Evolutionary conservation across 2,329 filamentous ascomycete genomes (phyloP).

Genomic region (Colletotrichum filicis): DNA sequence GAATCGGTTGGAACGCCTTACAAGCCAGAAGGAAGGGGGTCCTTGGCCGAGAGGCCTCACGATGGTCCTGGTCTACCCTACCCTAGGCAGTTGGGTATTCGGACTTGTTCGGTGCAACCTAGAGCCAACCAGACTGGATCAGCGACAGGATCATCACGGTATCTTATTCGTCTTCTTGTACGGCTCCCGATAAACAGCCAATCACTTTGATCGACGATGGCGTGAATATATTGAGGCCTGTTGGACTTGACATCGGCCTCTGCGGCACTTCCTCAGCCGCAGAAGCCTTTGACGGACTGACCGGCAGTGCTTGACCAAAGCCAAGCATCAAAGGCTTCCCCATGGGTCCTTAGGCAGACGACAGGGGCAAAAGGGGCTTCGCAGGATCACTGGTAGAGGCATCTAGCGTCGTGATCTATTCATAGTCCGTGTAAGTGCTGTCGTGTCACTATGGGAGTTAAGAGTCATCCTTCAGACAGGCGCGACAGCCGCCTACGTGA

Average conservation of each 20-base stretch:
- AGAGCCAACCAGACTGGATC: neutral
- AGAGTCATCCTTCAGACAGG: neutral
- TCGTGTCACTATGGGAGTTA: neutral
- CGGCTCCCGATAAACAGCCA: neutral
- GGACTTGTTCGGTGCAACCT: neutral
- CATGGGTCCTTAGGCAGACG: neutral
- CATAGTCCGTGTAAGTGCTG: neutral
- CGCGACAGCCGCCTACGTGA: slow-evolving; percentile 1
- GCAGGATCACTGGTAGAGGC: neutral
- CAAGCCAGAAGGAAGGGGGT: neutral
- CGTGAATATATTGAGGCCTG: neutral
- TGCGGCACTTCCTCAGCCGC: slow-evolving; percentile 9
- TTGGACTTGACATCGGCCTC: slow-evolving; percentile 3
- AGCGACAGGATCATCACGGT: neutral
- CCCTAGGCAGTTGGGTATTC: neutral
- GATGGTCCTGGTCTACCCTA: neutral
- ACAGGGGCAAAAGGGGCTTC: slow-evolving; percentile 12
- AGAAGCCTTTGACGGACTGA: neutral
- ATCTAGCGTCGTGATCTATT: neutral
- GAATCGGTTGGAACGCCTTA: neutral
- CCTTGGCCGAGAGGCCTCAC: neutral
- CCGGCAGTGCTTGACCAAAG: neutral
- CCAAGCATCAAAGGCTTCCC: slow-evolving; percentile 3
- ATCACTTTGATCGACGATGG: neutral
- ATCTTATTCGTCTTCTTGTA: neutral